Percentiles rank a stretch among this genome's conserved stretches.
phyloP scores from a whole-genome alignment of 2,329 filamentous ascomycete species.

The Pseudopyrenochaeta lycopersici region DNA sequence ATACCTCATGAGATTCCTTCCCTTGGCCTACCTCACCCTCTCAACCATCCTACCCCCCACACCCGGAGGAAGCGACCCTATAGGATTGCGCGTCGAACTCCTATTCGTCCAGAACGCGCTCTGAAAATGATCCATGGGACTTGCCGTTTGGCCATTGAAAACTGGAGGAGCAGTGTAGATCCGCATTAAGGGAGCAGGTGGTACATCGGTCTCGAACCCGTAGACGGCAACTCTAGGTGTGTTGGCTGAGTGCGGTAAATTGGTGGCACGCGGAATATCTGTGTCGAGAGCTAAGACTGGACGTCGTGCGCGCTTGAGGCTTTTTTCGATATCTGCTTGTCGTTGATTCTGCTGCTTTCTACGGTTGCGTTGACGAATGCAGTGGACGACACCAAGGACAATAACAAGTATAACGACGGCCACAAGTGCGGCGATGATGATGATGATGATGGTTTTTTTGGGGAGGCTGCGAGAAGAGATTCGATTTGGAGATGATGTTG shows the following conservation, averaged over 20 bases:
- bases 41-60: background rate
- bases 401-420: background rate
- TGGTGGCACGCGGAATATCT: background rate
- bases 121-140: background rate
- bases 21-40: background rate
- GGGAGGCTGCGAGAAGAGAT: background rate
- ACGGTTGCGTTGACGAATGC: background rate
- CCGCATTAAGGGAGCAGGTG: background rate
- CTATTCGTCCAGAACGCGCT: background rate
- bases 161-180: no score
- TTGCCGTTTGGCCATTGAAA: no score
- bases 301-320: constrained; percentile 1
- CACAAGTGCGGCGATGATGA: background rate
- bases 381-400: constrained; percentile 3
- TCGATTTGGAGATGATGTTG: background rate
- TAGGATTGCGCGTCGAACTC: background rate
- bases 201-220: no score
- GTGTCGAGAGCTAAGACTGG: constrained; percentile 3
- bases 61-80: background rate
- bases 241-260: no score
- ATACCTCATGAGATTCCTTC: background rate
- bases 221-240: no score
- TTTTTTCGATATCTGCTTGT: constrained; percentile 10
- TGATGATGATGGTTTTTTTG: constrained; percentile 1
- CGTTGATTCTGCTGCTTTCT: background rate